Evolutionary conservation across 2,329 filamentous ascomycete genomes (phyloP).

Genomic region (Coniella lustricola): DNA sequence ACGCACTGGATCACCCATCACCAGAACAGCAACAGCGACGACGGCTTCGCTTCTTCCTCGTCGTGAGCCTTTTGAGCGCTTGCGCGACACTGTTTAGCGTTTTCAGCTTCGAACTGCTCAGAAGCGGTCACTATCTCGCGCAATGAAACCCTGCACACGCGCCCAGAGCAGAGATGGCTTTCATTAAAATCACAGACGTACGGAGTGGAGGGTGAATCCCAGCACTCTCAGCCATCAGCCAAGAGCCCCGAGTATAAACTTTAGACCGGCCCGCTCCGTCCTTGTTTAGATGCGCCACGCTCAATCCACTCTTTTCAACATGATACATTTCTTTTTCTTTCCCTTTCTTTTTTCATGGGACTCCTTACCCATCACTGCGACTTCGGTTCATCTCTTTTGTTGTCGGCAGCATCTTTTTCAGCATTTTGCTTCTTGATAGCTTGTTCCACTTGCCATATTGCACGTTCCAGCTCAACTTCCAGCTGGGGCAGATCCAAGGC

Average conservation of each 20-base stretch:
- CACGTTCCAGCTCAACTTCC: slow-evolving; percentile 65
- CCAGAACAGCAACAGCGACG: slow-evolving; percentile 1
- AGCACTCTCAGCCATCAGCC: neutral
- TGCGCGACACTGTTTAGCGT: slow-evolving; percentile 12
- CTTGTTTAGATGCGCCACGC: neutral
- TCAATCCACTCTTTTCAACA: slow-evolving; percentile 6
- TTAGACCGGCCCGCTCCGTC: neutral
- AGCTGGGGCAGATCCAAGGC: slow-evolving; percentile 62
- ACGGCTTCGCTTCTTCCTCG: slow-evolving; percentile 9
- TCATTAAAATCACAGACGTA: neutral
- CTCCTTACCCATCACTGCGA: slow-evolving; percentile 9
- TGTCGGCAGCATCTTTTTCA: slow-evolving; percentile 11
- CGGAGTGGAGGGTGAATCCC: slow-evolving; percentile 2
- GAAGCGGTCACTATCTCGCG: slow-evolving; percentile 9
- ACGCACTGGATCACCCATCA: neutral
- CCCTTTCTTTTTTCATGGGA: neutral
- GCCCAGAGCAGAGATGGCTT: neutral
- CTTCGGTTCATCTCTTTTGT: slow-evolving; percentile 13
- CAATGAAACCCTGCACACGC: neutral
- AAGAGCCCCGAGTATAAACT: slow-evolving; percentile 8
- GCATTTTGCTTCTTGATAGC: slow-evolving; percentile 33
- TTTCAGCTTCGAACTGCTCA: slow-evolving; percentile 9
- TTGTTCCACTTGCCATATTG: slow-evolving; percentile 64
- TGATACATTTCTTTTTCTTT: slow-evolving; percentile 6
- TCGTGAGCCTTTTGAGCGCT: slow-evolving; percentile 11